These are phyloP conservation scores for Thalia dealbata DNA, from an alignment of 176 grass and related monocot species.

Conservation along the genomic window DNA sequence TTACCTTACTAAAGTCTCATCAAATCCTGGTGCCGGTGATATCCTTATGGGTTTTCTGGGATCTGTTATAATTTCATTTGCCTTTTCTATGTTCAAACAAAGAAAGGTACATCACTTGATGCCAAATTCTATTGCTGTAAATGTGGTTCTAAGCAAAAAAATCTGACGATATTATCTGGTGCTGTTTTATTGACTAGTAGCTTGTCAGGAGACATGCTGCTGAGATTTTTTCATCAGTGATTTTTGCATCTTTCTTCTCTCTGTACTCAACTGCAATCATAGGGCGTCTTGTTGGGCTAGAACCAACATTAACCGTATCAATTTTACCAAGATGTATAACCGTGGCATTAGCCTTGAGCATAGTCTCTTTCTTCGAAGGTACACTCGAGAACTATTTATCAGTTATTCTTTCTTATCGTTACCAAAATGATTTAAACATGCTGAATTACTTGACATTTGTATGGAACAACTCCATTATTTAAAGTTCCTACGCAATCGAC, in stretches of 20 bases:
- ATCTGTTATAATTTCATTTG: constrained; percentile 88
- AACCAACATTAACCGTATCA: constrained; percentile 64
- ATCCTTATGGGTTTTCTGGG: constrained; percentile 94
- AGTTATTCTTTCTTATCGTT: neutral
- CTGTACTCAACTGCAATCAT: constrained; percentile 81
- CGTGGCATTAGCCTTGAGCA: constrained; percentile 83
- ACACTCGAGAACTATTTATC: neutral
- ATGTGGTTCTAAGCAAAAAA: neutral
- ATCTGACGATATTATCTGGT: neutral
- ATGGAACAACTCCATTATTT: neutral
- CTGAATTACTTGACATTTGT: neutral
- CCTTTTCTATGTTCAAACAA: constrained; percentile 97
- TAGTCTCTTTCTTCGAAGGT: constrained; percentile 94
- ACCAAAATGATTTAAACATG: neutral
- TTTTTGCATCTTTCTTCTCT: constrained; percentile 59
- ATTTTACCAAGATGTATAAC: constrained; percentile 88
- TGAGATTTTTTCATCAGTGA: constrained; percentile 89
- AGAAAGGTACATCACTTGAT: constrained; percentile 46
- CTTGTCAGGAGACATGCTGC: constrained; percentile 80
- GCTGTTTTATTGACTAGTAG: constrained; percentile 35
- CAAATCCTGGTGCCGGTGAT: constrained; percentile 88
- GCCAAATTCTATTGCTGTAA: neutral
- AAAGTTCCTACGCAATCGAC: neutral
- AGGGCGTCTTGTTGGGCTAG: constrained; percentile 53
- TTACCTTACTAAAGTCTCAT: constrained; percentile 71